These are phyloP conservation scores for Vitis hybrid DNA, from an alignment of 177 flowering plant species.

Conservation along the genomic window DNA sequence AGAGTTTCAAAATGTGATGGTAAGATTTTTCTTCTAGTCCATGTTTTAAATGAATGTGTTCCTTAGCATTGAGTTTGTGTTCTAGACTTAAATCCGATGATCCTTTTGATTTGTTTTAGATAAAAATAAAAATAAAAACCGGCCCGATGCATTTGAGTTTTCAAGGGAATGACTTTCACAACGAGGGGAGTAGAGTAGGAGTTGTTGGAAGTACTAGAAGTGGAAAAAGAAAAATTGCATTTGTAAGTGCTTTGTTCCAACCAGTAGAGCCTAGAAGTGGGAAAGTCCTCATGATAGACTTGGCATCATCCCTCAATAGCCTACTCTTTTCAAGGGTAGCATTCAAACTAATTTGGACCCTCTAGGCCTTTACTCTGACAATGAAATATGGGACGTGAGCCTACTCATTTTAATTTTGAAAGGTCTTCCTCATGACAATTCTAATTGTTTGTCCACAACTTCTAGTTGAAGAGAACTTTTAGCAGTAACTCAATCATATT, in stretches of 20 bases:
- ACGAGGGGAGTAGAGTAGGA: slow-evolving; percentile 55
- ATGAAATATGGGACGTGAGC: slow-evolving; percentile 75
- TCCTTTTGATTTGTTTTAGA: too few relatives aligned
- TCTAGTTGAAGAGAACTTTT: too few relatives aligned
- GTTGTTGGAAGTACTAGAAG: slow-evolving; percentile 19
- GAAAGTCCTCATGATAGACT: slow-evolving; percentile 48
- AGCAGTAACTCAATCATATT: not conserved
- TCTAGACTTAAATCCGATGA: too few relatives aligned
- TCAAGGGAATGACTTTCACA: slow-evolving; percentile 59
- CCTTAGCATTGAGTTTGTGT: too few relatives aligned
- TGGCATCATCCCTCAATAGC: slow-evolving; percentile 85
- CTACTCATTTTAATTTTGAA: not conserved
- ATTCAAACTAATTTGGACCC: slow-evolving; percentile 82
- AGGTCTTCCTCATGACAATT: too few relatives aligned
- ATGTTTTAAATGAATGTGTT: too few relatives aligned
- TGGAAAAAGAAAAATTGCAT: slow-evolving; percentile 53
- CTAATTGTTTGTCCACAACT: too few relatives aligned
- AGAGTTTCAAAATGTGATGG: too few relatives aligned
- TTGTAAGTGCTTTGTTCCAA: slow-evolving; percentile 61
- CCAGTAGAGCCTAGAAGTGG: slow-evolving; percentile 55
- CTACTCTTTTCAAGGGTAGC: slow-evolving; percentile 80
- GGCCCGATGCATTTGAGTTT: slow-evolving; percentile 53
- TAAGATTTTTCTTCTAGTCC: too few relatives aligned
- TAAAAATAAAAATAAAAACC: not conserved
- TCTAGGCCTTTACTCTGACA: slow-evolving; percentile 66